Evolutionary conservation across 192 early-diverging fungal genomes (phyloP), one percentile per base, ranked within the genome.

Genomic region (Gonapodya prolifera): DNA sequence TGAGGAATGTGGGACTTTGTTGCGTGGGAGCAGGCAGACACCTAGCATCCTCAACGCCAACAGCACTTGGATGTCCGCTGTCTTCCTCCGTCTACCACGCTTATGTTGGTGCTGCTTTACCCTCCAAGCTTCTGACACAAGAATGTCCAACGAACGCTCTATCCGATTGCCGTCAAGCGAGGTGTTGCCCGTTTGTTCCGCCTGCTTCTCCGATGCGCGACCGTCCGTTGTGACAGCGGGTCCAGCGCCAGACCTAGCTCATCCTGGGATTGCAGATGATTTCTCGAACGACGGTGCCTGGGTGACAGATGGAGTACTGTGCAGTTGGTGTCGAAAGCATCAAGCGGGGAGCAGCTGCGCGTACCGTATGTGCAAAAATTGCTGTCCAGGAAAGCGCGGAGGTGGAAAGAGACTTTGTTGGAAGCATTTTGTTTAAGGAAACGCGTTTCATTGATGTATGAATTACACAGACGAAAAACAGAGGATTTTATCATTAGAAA

Each of bases 401-500:
- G 45, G 45, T 23, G 45, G 45, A 8, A 61, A 61, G 45, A 61
- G 45, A 61, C 8, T 23, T 23, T 61, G 45, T 61, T 61, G 45
- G 45, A 61, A 61, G 45, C 45, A 61, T 23, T 61, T 61, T 61
- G 23, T 16, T 16, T 61, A 23, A 61, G 23, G n/a, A n/a, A n/a
- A n/a, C n/a, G n/a, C n/a, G n/a, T n/a, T n/a, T n/a, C n/a, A n/a
- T n/a, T n/a, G n/a, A n/a, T n/a, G n/a, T n/a, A n/a, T n/a, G n/a
- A n/a, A n/a, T n/a, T n/a, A n/a, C n/a, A n/a, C n/a, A n/a, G n/a
- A n/a, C n/a, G n/a, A n/a, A n/a, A n/a, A n/a, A n/a, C n/a, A n/a
- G n/a, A n/a, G n/a, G n/a, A n/a, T n/a, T n/a, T n/a, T n/a, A n/a
- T 61, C 45, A 8, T 61, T 73, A 73, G 71, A 73, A 73, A 30